phyloP scores from a whole-genome alignment of 768 basidiomycete genomes.

The Amyloporia xantha region DNA sequence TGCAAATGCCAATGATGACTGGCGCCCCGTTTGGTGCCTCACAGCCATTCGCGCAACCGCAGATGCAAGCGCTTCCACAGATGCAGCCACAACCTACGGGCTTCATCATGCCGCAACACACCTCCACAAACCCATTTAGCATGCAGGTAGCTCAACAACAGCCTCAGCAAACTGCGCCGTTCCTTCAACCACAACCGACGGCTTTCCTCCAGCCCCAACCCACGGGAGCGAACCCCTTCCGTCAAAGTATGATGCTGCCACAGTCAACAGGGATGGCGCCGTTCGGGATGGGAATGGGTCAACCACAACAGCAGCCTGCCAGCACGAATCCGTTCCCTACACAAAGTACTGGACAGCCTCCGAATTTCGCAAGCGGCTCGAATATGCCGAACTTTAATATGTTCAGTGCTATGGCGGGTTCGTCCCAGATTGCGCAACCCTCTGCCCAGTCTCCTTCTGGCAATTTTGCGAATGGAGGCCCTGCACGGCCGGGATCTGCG shows the following conservation, averaged over 20 bases:
- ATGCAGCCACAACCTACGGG: conserved; percentile 38
- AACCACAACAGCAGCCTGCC: conserved; percentile 9
- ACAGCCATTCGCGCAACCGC: conserved; percentile 58
- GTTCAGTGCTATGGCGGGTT: conserved; percentile 7
- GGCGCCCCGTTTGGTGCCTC: conserved; percentile 30
- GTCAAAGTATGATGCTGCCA: conserved; percentile 42
- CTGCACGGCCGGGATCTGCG: conserved; percentile 59
- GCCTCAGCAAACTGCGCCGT: conserved; percentile 35
- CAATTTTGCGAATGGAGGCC: background rate
- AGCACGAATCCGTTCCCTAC: conserved; percentile 19
- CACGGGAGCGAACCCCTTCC: conserved; percentile 41
- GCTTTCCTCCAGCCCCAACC: conserved; percentile 41
- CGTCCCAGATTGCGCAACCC: conserved; percentile 4
- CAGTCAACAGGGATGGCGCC: conserved; percentile 26
- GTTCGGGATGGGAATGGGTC: conserved; percentile 7
- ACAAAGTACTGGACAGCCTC: conserved; percentile 16
- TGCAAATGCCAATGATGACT: conserved; percentile 33
- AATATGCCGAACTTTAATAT: conserved; percentile 11
- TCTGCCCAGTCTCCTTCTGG: conserved; percentile 6
- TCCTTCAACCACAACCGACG: conserved; percentile 50
- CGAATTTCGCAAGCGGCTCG: conserved; percentile 4
- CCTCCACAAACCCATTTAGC: conserved; percentile 40
- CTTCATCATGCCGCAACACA: conserved; percentile 25
- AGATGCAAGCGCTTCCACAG: conserved; percentile 40
- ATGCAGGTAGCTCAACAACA: conserved; percentile 23